Conservation (phyloP, 73 alveolate genomes). For the Halteria grandinella region DNA sequence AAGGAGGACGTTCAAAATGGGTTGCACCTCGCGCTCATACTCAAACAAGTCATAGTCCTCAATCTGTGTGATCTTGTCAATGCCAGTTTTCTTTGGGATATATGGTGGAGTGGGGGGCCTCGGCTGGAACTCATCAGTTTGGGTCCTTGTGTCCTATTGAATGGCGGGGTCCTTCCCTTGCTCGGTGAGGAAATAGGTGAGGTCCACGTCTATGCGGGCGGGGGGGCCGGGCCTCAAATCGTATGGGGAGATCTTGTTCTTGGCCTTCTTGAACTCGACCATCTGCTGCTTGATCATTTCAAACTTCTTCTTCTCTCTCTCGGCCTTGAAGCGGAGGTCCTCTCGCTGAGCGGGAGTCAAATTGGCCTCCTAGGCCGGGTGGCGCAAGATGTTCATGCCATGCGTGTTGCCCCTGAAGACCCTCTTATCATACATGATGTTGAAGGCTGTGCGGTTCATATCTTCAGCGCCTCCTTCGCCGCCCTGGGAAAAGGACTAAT, state of each 20-base stretch:
- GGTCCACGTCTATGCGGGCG: conserved; percentile 87
- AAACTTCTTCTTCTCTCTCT: conserved; percentile 70
- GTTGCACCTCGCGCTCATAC: conserved; percentile 96
- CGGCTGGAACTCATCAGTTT: conserved; percentile 93
- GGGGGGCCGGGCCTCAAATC: conserved; percentile 93
- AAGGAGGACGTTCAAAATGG: conserved; percentile 94
- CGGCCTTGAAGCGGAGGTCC: conserved; percentile 58
- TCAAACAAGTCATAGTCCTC: conserved; percentile 96
- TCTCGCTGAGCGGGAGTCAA: conserved; percentile 67
- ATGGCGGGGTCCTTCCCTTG: conserved; percentile 69
- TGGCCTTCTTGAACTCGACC: conserved; percentile 75
- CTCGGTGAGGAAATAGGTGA: conserved; percentile 86
- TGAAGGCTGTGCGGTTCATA: conserved; percentile 34
- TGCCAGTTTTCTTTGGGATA: conserved; percentile 97
- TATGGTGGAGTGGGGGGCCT: conserved; percentile 93
- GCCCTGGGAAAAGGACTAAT: too few relatives aligned
- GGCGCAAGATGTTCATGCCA: conserved; percentile 56
- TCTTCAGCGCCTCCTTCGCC: conserved; percentile 65
- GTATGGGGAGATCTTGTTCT: conserved; percentile 79
- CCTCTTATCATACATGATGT: conserved; percentile 83
- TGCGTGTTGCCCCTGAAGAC: conserved; percentile 89
- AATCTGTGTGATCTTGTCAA: conserved; percentile 95
- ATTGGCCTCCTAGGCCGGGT: too few relatives aligned
- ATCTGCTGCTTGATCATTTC: conserved; percentile 72
- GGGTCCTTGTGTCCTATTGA: conserved; percentile 75